Percentiles rank a stretch among this genome's conserved stretches.
Conservation (phyloP, 805 yeast genomes). For the Metschnikowia amazonensis region DNA sequence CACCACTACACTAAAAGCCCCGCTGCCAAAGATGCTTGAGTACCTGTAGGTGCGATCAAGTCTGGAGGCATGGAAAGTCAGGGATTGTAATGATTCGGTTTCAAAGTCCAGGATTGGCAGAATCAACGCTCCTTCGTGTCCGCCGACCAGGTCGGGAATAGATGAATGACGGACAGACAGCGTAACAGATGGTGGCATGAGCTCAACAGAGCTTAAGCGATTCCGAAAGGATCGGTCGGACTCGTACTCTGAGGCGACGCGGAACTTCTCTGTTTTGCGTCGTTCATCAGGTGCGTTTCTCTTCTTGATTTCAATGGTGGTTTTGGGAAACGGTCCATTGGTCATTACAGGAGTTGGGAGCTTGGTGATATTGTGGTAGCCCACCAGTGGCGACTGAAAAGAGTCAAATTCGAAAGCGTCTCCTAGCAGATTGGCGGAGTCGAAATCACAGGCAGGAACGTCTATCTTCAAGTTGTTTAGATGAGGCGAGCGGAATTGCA, state of each 20-base stretch:
- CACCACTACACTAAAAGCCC: constrained; percentile 66
- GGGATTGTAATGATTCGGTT: not conserved
- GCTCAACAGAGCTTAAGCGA: constrained; percentile 1
- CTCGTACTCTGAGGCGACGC: constrained; percentile 15
- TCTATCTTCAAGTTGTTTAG: constrained; percentile 10
- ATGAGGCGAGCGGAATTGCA: constrained; percentile 3
- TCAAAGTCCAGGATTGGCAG: constrained; percentile 16
- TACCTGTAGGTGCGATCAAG: constrained; percentile 11
- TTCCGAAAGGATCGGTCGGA: constrained; percentile 6
- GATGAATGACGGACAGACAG: constrained; percentile 10
- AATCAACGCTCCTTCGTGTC: constrained; percentile 5
- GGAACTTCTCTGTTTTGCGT: constrained; percentile 1
- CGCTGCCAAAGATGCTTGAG: constrained; percentile 49
- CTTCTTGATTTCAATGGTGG: constrained; percentile 11
- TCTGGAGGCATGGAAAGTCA: constrained; percentile 13
- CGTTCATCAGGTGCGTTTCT: not conserved
- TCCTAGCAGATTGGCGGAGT: constrained; percentile 5
- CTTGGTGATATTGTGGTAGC: constrained; percentile 36
- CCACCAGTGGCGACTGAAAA: constrained; percentile 6
- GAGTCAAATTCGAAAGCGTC: constrained; percentile 12
- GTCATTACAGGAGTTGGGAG: constrained; percentile 43
- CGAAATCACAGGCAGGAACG: constrained; percentile 8
- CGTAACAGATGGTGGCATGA: not conserved
- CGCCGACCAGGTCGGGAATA: constrained; percentile 7
- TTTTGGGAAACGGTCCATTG: constrained; percentile 10